Base-by-base conservation (phyloP, 148 eudicot genomes). In the Camellia sinensis region DNA sequence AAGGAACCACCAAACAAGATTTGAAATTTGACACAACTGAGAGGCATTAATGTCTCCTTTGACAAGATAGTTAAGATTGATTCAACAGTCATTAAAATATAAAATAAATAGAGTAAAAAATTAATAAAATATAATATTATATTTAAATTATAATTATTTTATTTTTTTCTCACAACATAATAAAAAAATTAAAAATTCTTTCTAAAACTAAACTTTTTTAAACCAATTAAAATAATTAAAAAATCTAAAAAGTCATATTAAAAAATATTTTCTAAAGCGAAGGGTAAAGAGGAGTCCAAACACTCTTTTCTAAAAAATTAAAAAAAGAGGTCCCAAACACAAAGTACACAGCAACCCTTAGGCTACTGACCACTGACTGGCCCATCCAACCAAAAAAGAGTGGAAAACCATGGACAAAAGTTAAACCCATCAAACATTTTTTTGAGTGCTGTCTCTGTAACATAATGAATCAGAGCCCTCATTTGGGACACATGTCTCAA, bases 401-500 rank as follows among this genome's bases (percentile, higher is more conserved):
- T 3, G 79, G n/a, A 44, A 76, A 45, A 76, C 70, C 70, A 62
- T 45, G 79, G 37, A 45, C 41, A 45, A 62, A 73, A 21, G 41
- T 5, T 22, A 22, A 17, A 37, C 69, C 70, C 69, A 76, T 6
- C 56, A 62, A 76, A 72, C 75, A 53, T 44, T 57, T 5, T 5
- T 10, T 43, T 65, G 21, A 46, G 59, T 63, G 60, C 71, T 72
- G n/a, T 77, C 61, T 48, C 61, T 48, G 71, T 64, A 50, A 50
- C 79, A 4, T 8, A 7, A 15, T 12, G 45, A 18, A 64, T 65
- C 79, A 43, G 14, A 59, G 54, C 81, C 75, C 67, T 69, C 46
- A 19, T 56, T 43, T 56, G 29, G 75, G 57, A 41, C 19, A 68
- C 66, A 61, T 78, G 74, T 56, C 80, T 41, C 67, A 54, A 57